A percentile compares a stretch with the other conserved stretches of the same genome.
Conservation (phyloP, 176 grass and related monocot species). For the Oryza nivara region DNA sequence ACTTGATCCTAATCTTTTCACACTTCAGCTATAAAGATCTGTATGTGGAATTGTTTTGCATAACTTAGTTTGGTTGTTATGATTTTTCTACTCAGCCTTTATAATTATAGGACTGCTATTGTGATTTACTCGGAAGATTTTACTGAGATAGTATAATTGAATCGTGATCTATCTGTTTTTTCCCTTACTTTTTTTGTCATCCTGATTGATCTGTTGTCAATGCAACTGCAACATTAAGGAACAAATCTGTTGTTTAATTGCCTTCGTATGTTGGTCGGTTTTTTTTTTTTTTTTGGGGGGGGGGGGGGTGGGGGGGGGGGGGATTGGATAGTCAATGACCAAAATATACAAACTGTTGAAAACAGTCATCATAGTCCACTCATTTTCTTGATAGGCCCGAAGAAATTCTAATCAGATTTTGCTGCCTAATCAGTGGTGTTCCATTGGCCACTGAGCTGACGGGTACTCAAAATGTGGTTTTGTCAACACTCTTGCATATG, state of each 20-base stretch:
- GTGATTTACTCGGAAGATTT: constrained; percentile 5
- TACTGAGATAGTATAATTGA: not conserved
- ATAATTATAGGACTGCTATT: not conserved
- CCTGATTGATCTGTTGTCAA: not conserved
- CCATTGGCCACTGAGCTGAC: not conserved
- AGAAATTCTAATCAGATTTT: constrained; percentile 13
- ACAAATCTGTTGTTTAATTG: not conserved
- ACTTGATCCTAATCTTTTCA: constrained; percentile 15
- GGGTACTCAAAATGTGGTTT: not conserved
- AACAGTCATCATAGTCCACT: not conserved
- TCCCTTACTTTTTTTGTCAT: not conserved
- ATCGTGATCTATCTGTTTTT: constrained; percentile 3
- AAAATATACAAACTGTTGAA: not conserved
- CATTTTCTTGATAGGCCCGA: not conserved
- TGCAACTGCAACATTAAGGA: not conserved
- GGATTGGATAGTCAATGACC: not conserved
- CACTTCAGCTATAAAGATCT: not conserved
- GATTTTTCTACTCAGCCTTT: not conserved
- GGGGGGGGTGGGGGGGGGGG: too few species aligned
- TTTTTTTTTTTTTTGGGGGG: not conserved
- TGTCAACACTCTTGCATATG: constrained; percentile 9
- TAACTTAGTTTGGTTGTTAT: not conserved
- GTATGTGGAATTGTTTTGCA: not conserved
- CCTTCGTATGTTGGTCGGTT: not conserved
- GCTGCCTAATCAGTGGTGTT: not conserved